Base-by-base conservation (phyloP, 495 filamentous ascomycete genomes). In the Entonaema liquescens region DNA sequence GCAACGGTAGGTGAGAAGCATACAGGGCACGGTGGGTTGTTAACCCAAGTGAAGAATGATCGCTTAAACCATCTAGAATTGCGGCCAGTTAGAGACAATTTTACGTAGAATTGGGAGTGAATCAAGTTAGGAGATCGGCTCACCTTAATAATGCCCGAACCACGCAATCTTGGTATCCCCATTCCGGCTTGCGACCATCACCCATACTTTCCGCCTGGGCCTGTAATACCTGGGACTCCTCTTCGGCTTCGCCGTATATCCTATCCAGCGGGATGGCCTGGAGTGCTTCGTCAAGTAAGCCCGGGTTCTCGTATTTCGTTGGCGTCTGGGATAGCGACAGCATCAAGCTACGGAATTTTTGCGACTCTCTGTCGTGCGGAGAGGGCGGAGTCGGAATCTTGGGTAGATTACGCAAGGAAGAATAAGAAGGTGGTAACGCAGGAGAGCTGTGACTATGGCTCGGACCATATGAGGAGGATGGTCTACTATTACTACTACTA, bases 81-180 rank as follows among this genome's bases (percentile, higher is more conserved):
- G 58, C 13, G 28, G 42, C 33, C n/a, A 38, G 58, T 81, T 62
- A 79, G 79, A 47, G 54, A 25, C 25, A 29, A 67, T 49, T 36
- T 15, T 17, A 1, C 21, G 2, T 23, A 70, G 28, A 15, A 19
- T 23, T 26, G 5, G 6, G 49, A 21, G 49, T n/a, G 8, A 26
- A 33, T 49, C 33, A 25, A 11, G 54, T n/a, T 12, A 15, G 60
- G 58, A 63, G 56, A 8, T 63, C 29, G 40, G 76, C 83, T 50
- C 78, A 92, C 93, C 89, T 94, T 65, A 98, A 81, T 65, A 99
- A 83, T 65, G 95, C 92, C 73, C 91, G 89, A 71, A 99, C 91
- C 31, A 98, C 92, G 82, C 95, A 99, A 82, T 99, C 95, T 79
- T 98, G 96, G 75, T 98, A 97, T 13, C 93, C 94, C 96, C 96